Evolutionary conservation across 805 yeast species (phyloP), one percentile per base, ranked within the genome.

Genomic region (Metschnikowia koreensis): DNA sequence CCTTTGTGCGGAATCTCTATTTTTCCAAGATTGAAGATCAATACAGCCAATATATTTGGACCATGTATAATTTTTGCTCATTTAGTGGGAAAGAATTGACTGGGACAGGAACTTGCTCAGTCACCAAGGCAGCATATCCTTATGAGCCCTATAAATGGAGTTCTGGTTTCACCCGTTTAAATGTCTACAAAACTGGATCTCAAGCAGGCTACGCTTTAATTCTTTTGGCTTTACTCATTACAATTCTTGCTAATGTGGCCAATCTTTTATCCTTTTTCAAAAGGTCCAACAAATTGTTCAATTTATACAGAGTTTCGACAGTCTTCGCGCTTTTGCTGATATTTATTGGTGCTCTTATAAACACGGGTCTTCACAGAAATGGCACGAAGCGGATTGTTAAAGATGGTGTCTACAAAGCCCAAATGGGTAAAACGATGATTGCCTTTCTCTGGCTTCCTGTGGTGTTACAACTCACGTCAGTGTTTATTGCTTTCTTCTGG

Each of bases 81-180:
- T 47, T 10, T 16, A 44, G n/a, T 38, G 53, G 53, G 12, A 42
- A 45, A 7, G 53, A 52, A 33, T 40, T 52, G 29, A 45, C 53
- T 17, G 50, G 47, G 34, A 34, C 15, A 26, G 57, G 55, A 22
- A 47, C 48, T 26, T 52, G 57, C 51, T 44, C 55, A 26, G 38
- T 28, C 41, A 31, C 40, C 6, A 48, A 48, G 31, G 50, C 55
- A 11, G 57, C 53, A 8, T 51, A 45, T 36, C 53, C 57, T 1
- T 54, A 51, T 38, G 47, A 54, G 38, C 55, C 57, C 12, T 54
- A 44, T 43, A 29, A 45, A 33, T 54, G 55, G 55, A 48, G 57
- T 28, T 51, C 55, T 9, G 55, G 57, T 1, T 48, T 52, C 42
- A 27, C 33, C 5, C 38, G 47, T 4, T 28, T 29, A 10, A 31